Percentiles rank a stretch among this genome's conserved stretches.
phyloP scores from a whole-genome alignment of 192 early-diverging fungal species.

The Coemansia sp. region DNA sequence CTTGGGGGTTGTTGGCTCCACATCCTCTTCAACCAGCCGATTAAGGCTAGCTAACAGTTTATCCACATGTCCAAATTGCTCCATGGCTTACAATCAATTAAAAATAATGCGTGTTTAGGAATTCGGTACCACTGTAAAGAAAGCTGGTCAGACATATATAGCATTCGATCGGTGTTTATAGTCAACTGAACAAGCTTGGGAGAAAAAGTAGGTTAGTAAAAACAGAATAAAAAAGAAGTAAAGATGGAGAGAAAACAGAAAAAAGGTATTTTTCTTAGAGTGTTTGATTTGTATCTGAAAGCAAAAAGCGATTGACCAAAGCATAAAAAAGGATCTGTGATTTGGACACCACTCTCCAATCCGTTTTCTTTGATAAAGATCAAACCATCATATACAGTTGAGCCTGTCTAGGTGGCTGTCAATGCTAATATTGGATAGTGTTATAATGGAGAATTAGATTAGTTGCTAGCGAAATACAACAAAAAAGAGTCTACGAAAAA shows the following conservation, averaged over 20 bases:
- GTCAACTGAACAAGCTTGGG: background rate
- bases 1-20: background rate
- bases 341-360: too few species aligned
- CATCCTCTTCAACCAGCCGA: constrained; percentile 7
- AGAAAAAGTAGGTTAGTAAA: background rate
- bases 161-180: background rate
- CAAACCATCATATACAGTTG: too few species aligned
- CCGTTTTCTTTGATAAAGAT: too few species aligned
- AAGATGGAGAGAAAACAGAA: background rate
- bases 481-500: background rate
- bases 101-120: background rate
- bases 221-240: background rate
- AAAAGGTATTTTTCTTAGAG: background rate
- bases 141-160: too few species aligned
- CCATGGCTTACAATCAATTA: background rate
- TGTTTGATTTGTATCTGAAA: background rate
- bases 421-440: too few species aligned
- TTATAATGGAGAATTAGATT: too few species aligned
- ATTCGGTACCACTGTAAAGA: too few species aligned
- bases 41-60: constrained; percentile 6
- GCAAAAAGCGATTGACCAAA: too few species aligned
- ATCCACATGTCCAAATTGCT: constrained; percentile 6
- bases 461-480: too few species aligned
- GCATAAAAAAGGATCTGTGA: too few species aligned
- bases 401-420: too few species aligned